Evolutionary conservation across 179 eudicot genomes (phyloP).

Genomic region (Drosera spatulata): DNA sequence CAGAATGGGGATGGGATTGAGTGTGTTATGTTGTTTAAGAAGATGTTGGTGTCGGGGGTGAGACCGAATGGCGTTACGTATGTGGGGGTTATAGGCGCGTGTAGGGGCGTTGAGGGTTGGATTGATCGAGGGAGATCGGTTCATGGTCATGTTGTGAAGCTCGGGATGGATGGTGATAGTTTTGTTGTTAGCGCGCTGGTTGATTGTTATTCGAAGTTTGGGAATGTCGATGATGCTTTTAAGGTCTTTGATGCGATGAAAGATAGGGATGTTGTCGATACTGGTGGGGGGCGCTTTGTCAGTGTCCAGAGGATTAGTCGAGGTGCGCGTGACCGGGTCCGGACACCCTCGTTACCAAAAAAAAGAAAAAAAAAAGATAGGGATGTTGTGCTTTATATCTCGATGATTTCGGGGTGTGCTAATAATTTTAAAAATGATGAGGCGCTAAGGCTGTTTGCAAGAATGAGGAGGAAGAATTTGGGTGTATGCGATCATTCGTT

Average conservation of each 20-base stretch:
- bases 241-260: slow-evolving; percentile 10
- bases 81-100: slow-evolving; percentile 15
- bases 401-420: slow-evolving; percentile 26
- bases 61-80: slow-evolving; percentile 29
- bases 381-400: slow-evolving; percentile 22
- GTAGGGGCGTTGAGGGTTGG: slow-evolving; percentile 3
- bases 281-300: too few species aligned
- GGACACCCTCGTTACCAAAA: too few species aligned
- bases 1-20: slow-evolving; percentile 13
- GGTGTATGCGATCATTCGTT: slow-evolving; percentile 14
- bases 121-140: slow-evolving; percentile 12
- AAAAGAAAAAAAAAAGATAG: too few species aligned
- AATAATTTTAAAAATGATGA: slow-evolving; percentile 15
- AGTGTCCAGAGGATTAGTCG: too few species aligned
- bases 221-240: slow-evolving; percentile 14
- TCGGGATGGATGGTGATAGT: slow-evolving; percentile 11
- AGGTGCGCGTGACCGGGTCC: too few species aligned
- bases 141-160: slow-evolving; percentile 25
- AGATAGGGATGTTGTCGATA: too few species aligned
- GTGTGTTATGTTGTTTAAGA: slow-evolving; percentile 15
- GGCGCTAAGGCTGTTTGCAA: slow-evolving; percentile 14
- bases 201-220: slow-evolving; percentile 21
- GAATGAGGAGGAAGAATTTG: slow-evolving; percentile 16
- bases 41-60: slow-evolving; percentile 16
- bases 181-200: slow-evolving; percentile 20